Evolutionary conservation across 495 filamentous ascomycete genomes (phyloP), one percentile per base, ranked within the genome.

Genomic region (Talaromyces borbonicus): DNA sequence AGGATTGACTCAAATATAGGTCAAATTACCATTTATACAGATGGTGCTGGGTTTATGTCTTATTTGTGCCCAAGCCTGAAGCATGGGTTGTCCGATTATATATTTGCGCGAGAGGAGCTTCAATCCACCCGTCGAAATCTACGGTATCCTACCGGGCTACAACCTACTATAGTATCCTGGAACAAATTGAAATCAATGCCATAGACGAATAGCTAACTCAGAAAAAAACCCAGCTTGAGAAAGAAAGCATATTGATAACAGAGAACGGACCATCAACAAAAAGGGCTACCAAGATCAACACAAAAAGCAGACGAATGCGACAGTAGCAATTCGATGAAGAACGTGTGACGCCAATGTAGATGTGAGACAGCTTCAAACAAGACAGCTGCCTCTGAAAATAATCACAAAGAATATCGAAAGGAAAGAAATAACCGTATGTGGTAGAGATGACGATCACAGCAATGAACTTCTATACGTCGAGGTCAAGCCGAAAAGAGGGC

Each of bases 201-300:
- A 29, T 29, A 11, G n/a, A 30, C 12, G 12, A 30, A 30, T 30
- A 30, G 27, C 6, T 30, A 30, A 12, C 6, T 30, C 6, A 30
- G 27, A 30, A 7, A 30, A 30, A 30, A 30, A 5, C n/a, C n/a
- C n/a, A n/a, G n/a, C n/a, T n/a, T n/a, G n/a, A n/a, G n/a, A 18
- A 42, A 27, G 12, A 42, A 7, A 27, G 25, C 24, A 27, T n/a
- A 42, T 16, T 42, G 23, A 44, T 29, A 8, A 27, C 11, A 43
- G 25, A 43, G 42, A 44, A 46, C 19, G 30, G 14, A 36, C 22
- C 27, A 36, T 15, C 19, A 18, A 33, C 43, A 36, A 19, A 45
- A 45, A 44, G 30, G n/a, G 43, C 29, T 26, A 35, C 43, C 43
- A 46, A 46, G 43, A 46, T 46, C 30, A 46, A 46, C 43, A 46